Evolutionary conservation across 2,329 filamentous ascomycete species (phyloP).

Genomic region (Neopestalotiopsis clavispora): DNA sequence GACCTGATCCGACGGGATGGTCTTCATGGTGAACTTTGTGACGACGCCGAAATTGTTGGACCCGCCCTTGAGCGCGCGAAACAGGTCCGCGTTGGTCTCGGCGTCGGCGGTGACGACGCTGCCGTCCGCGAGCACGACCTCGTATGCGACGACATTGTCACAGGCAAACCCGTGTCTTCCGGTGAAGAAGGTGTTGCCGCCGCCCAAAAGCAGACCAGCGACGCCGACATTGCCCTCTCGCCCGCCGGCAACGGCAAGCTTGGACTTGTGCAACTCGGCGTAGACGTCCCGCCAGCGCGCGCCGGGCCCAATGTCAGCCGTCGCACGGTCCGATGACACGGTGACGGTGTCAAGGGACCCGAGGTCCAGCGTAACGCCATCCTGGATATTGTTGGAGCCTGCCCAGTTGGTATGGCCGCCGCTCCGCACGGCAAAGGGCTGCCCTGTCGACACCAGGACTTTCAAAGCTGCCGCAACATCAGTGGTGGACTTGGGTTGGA

Average conservation of each 20-base stretch:
- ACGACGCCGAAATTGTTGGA: constrained; percentile 38
- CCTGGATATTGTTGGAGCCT: constrained; percentile 15
- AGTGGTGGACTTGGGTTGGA: not conserved
- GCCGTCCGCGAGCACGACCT: constrained; percentile 13
- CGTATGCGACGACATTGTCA: constrained; percentile 15
- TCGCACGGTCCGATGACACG: not conserved
- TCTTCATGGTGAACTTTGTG: constrained; percentile 31
- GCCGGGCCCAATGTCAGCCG: not conserved
- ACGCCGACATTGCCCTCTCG: constrained; percentile 23
- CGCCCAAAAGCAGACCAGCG: constrained; percentile 24
- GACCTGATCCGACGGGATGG: constrained; percentile 23
- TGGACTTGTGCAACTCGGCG: not conserved
- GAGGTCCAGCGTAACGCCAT: constrained; percentile 11
- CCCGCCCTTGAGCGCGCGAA: constrained; percentile 48
- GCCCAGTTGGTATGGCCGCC: constrained; percentile 16
- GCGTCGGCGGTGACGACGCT: constrained; percentile 6
- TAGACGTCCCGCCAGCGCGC: constrained; percentile 11
- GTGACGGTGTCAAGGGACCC: not conserved
- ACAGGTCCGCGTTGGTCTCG: constrained; percentile 39
- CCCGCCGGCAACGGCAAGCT: constrained; percentile 5
- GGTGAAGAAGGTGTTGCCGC: constrained; percentile 23
- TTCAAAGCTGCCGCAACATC: constrained; percentile 8
- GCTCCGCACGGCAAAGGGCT: constrained; percentile 5
- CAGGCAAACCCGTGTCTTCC: constrained; percentile 16
- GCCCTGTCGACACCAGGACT: not conserved